phyloP scores from a whole-genome alignment of 192 early-diverging fungal species.

The Umbelopsis isabellina region DNA sequence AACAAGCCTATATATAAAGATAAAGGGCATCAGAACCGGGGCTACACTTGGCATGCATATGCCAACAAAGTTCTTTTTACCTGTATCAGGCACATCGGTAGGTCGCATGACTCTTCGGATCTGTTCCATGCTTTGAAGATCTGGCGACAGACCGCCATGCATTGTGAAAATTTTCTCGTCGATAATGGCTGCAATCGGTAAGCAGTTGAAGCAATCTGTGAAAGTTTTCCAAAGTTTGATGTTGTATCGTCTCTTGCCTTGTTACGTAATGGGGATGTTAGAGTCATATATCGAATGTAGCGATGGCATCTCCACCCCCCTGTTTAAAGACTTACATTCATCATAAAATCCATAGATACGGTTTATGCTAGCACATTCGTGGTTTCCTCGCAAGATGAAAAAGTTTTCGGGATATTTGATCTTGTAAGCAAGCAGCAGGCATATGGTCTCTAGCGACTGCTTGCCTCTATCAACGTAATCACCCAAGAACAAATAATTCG shows the following conservation, averaged over 20 bases:
- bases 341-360: constrained; percentile 98
- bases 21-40: background rate
- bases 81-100: constrained; percentile 97
- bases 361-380: constrained; percentile 87
- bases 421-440: constrained; percentile 95
- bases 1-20: constrained; percentile 67
- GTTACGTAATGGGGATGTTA: background rate
- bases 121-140: constrained; percentile 97
- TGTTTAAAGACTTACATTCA: constrained; percentile 70
- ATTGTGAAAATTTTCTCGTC: constrained; percentile 99
- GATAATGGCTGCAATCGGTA: constrained; percentile 96
- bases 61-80: constrained; percentile 41
- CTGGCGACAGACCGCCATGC: constrained; percentile 98
- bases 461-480: constrained; percentile 99
- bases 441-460: constrained; percentile 98
- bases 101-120: constrained; percentile 96
- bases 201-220: constrained; percentile 98
- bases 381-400: constrained; percentile 98
- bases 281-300: background rate
- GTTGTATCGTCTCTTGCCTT: constrained; percentile 95
- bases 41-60: background rate
- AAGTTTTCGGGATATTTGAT: constrained; percentile 99
- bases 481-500: constrained; percentile 96
- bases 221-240: constrained; percentile 99
- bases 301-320: too few species aligned